Conservation (phyloP, 441 rosid species). For the Pelargonium myrrhifolium region DNA sequence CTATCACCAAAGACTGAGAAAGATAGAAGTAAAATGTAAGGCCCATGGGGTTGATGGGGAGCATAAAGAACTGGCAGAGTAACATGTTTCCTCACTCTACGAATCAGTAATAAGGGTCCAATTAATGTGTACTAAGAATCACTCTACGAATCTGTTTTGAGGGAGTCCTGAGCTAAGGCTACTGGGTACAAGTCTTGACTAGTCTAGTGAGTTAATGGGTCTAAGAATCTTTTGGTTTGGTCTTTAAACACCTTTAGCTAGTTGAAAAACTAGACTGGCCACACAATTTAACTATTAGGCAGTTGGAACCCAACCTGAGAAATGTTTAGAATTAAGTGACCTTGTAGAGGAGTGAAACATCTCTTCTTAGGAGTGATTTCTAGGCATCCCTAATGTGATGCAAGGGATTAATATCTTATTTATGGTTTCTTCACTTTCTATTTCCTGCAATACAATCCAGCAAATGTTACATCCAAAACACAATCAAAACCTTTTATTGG, state of each 20-base stretch:
- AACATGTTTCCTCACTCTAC: no score
- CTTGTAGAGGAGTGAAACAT: neutral
- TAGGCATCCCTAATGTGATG: neutral
- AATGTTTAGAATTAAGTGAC: neutral
- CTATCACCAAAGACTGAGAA: neutral
- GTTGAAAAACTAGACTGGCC: no score
- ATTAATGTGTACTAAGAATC: no score
- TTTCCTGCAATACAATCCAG: neutral
- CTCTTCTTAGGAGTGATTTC: neutral
- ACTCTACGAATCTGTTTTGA: no score
- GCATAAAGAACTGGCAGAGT: neutral
- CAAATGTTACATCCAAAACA: neutral
- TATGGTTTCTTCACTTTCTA: neutral
- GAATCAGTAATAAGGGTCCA: no score
- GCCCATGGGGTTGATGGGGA: neutral
- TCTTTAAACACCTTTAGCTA: no score
- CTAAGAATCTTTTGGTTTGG: no score
- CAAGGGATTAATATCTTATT: neutral
- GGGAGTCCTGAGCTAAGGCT: no score
- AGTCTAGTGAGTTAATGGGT: no score
- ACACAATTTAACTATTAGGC: no score
- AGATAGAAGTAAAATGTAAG: neutral
- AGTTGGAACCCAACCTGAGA: neutral
- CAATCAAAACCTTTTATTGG: neutral
- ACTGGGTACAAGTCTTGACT: no score